Conservation (phyloP, 306 rosid genomes). For the Luffa acutangula region DNA sequence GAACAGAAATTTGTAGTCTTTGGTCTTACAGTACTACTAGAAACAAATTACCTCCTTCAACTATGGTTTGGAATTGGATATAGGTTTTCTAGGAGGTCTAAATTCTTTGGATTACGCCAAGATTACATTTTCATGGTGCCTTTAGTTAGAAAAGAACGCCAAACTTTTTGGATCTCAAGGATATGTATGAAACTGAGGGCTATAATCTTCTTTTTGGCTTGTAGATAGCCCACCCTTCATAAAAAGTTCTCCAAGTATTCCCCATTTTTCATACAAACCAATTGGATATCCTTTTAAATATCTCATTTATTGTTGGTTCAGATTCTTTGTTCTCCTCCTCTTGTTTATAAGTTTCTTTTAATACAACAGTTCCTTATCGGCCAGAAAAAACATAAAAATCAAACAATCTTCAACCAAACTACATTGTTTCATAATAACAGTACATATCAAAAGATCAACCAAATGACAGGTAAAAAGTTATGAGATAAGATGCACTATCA, state of each 20-base stretch:
- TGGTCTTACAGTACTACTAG: no score
- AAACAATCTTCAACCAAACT: neutral
- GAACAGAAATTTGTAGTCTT: no score
- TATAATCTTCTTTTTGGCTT: no score
- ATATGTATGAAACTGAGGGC: no score
- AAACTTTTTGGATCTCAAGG: no score
- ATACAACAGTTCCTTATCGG: neutral
- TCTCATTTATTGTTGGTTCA: neutral
- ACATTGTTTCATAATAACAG: neutral
- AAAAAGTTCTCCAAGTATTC: neutral
- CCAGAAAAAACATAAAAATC: neutral
- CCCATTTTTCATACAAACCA: neutral
- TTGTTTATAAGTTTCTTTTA: neutral
- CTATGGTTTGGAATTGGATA: no score
- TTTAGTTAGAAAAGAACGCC: no score
- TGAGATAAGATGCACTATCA: neutral
- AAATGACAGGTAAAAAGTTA: neutral
- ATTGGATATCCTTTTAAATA: neutral
- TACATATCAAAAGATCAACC: neutral
- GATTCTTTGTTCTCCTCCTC: neutral
- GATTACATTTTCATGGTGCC: no score
- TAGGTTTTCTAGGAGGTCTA: no score
- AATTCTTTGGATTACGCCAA: no score
- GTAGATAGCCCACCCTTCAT: neutral
- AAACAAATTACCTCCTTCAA: no score